Percentiles rank a stretch among this genome's conserved stretches.
These are phyloP conservation scores for Rhizomucor pusillus DNA, from an alignment of 371 early-diverging fungal genomes.

Conservation along the genomic window DNA sequence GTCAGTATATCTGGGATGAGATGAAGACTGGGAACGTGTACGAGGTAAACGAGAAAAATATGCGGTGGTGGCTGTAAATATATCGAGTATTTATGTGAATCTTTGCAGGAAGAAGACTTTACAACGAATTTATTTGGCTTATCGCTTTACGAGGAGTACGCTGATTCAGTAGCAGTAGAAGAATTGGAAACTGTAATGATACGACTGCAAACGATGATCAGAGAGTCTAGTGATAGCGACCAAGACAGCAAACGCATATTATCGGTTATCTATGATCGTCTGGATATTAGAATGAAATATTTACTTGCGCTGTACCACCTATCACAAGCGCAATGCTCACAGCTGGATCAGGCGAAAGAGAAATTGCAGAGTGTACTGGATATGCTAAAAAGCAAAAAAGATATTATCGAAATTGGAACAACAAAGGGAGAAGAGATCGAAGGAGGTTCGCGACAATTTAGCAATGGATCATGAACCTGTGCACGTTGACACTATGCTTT, in stretches of 20 bases:
- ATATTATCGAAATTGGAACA: conserved; percentile 4
- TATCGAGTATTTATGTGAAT: too few species aligned
- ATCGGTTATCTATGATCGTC: conserved; percentile 20
- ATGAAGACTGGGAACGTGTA: conserved; percentile 63
- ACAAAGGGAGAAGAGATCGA: conserved; percentile 25
- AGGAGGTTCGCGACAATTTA: conserved; percentile 20
- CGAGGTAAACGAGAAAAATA: conserved; percentile 35
- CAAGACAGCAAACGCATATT: not conserved
- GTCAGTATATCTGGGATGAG: conserved; percentile 57
- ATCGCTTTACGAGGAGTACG: conserved; percentile 52
- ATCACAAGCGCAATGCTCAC: conserved; percentile 27
- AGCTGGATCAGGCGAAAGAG: conserved; percentile 28
- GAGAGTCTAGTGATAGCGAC: not conserved
- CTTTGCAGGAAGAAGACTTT: conserved; percentile 67
- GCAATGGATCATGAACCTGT: not conserved
- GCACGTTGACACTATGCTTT: too few species aligned
- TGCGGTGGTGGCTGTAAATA: not conserved
- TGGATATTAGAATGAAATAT: conserved; percentile 29
- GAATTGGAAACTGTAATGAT: conserved; percentile 44
- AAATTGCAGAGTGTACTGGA: conserved; percentile 19
- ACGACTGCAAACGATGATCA: not conserved
- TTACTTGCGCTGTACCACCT: conserved; percentile 30
- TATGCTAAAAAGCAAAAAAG: conserved; percentile 3
- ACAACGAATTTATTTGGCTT: conserved; percentile 63
- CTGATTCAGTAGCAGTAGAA: conserved; percentile 41